These are phyloP conservation scores for Cocos nucifera DNA, from an alignment of 176 grass and related monocot species.

Conservation along the genomic window DNA sequence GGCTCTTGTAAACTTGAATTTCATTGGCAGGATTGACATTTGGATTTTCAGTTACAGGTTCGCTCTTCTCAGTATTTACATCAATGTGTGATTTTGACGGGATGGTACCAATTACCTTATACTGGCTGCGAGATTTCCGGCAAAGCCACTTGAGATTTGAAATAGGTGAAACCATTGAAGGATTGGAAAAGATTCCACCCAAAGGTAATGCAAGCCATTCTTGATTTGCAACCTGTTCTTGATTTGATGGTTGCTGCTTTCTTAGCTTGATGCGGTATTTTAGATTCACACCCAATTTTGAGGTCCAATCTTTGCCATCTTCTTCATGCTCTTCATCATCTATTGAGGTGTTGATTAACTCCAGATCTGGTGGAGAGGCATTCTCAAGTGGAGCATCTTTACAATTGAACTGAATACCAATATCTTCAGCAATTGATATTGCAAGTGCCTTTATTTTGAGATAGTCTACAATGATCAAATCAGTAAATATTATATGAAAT, in stretches of 20 bases:
- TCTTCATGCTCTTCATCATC: slow-evolving; percentile 81
- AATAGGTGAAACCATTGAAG: slow-evolving; percentile 38
- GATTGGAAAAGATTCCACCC: slow-evolving; percentile 41
- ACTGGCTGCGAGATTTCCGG: slow-evolving; percentile 65
- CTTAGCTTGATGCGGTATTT: slow-evolving; percentile 81
- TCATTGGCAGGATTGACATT: slow-evolving; percentile 11
- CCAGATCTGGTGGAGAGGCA: slow-evolving; percentile 60
- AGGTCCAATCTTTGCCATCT: slow-evolving; percentile 85
- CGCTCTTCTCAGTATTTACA: slow-evolving; percentile 22
- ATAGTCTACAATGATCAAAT: slow-evolving; percentile 58
- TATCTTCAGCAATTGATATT: slow-evolving; percentile 96
- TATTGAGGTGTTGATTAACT: slow-evolving; percentile 86
- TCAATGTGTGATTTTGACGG: slow-evolving; percentile 19
- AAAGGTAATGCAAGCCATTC: slow-evolving; percentile 57
- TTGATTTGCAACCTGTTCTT: slow-evolving; percentile 51
- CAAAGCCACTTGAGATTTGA: slow-evolving; percentile 78
- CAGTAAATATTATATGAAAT: too few species aligned
- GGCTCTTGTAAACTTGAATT: background rate
- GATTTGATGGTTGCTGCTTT: slow-evolving; percentile 55
- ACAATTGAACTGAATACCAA: slow-evolving; percentile 52
- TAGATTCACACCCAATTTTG: slow-evolving; percentile 78
- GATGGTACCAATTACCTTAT: slow-evolving; percentile 48
- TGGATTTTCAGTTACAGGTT: slow-evolving; percentile 20
- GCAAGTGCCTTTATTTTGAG: slow-evolving; percentile 85
- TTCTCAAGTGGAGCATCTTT: slow-evolving; percentile 64